phyloP scores from a whole-genome alignment of 345 rosid genomes.

The Dovyalis caffra region DNA sequence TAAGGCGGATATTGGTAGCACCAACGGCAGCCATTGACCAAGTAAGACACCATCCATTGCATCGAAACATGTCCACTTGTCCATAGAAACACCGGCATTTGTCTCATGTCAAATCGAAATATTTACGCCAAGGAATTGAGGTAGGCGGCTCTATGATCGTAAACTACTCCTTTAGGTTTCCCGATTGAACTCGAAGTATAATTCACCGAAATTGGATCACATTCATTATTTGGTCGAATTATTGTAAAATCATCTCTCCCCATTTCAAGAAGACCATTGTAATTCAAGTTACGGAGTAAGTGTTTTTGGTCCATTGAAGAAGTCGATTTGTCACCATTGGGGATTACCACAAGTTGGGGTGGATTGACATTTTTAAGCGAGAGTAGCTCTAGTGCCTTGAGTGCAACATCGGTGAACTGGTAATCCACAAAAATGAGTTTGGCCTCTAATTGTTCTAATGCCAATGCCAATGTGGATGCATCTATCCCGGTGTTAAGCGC shows the following conservation, averaged over 20 bases:
- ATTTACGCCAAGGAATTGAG: conserved; percentile 46
- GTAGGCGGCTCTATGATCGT: conserved; percentile 55
- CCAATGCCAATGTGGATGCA: conserved; percentile 25
- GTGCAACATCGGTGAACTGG: conserved; percentile 20
- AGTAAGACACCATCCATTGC: conserved; percentile 65
- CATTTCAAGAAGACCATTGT: conserved; percentile 27
- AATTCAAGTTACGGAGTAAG: conserved; percentile 16
- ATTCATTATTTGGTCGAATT: conserved; percentile 34
- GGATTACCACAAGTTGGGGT: conserved; percentile 34
- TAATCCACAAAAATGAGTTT: conserved; percentile 48
- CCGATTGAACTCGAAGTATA: conserved; percentile 65
- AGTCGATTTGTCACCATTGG: conserved; percentile 15
- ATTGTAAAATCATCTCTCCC: conserved; percentile 32
- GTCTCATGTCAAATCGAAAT: conserved; percentile 30
- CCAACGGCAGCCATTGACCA: conserved; percentile 63
- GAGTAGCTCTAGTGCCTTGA: conserved; percentile 22
- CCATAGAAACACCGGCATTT: conserved; percentile 48
- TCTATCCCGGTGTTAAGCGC: conserved; percentile 43
- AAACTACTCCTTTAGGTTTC: conserved; percentile 51
- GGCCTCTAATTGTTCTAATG: conserved; percentile 30
- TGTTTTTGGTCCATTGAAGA: neutral
- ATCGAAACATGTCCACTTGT: conserved; percentile 66
- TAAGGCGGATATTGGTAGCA: conserved; percentile 47
- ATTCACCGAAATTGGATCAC: conserved; percentile 51
- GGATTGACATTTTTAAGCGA: conserved; percentile 15